Evolutionary conservation across 495 filamentous ascomycete genomes (phyloP).

Genomic region (Bacidia gigantensis): DNA sequence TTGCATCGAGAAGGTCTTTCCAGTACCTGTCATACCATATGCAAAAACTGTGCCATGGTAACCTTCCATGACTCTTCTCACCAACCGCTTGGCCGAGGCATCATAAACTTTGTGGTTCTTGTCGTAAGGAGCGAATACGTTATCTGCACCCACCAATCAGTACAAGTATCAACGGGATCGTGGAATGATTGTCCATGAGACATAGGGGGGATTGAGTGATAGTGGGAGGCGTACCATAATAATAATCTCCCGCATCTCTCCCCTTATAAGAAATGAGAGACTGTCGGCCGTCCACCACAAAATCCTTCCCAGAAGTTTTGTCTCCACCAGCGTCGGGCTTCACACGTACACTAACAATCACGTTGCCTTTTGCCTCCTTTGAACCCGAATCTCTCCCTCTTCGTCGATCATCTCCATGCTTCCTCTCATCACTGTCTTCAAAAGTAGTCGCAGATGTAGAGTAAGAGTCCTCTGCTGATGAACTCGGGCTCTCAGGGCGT

Average conservation of each 20-base stretch:
- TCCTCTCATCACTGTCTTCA: conserved; percentile 51
- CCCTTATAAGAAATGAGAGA: conserved; percentile 72
- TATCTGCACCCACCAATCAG: conserved; percentile 42
- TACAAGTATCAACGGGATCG: background rate
- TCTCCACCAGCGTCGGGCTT: conserved; percentile 63
- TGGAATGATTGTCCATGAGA: background rate
- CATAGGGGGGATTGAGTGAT: too few species aligned
- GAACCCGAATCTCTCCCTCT: conserved; percentile 24
- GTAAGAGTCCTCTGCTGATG: conserved; percentile 79
- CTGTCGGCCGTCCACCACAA: conserved; percentile 78
- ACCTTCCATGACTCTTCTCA: conserved; percentile 95
- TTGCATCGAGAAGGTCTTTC: conserved; percentile 99
- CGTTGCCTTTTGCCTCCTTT: conserved; percentile 77
- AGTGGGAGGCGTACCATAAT: conserved; percentile 58
- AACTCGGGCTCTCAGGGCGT: conserved; percentile 75
- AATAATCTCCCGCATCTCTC: conserved; percentile 82
- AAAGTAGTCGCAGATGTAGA: conserved; percentile 82
- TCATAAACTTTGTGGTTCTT: conserved; percentile 93
- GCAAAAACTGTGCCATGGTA: conserved; percentile 98
- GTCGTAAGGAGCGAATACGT: conserved; percentile 85
- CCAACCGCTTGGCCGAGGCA: conserved; percentile 79
- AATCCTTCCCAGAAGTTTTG: conserved; percentile 61
- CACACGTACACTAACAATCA: conserved; percentile 88
- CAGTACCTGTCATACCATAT: conserved; percentile 98
- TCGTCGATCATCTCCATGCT: conserved; percentile 23